phyloP scores from a whole-genome alignment of 1,139 yeast species.

The Geotrichum histeridarum region DNA sequence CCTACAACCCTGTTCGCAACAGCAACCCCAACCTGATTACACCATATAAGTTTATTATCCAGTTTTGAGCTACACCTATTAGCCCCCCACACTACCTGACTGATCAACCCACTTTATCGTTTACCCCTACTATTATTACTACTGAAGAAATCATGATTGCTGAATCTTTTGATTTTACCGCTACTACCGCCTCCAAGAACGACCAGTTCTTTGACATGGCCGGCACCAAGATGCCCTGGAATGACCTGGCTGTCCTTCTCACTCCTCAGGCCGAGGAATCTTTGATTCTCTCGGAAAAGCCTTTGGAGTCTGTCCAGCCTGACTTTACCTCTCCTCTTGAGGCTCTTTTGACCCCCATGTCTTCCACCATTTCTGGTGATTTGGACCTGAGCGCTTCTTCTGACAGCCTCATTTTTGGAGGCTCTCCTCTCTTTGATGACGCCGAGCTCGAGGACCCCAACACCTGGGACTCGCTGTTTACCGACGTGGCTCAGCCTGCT shows the following conservation, averaged over 20 bases:
- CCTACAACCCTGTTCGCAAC: conserved; percentile 19
- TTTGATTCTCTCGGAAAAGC: conserved; percentile 27
- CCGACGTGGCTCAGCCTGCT: conserved; percentile 20
- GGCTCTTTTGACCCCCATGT: conserved; percentile 25
- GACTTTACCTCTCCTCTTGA: conserved; percentile 25
- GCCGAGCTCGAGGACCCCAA: conserved; percentile 31
- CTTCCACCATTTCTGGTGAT: conserved; percentile 34
- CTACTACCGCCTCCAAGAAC: not conserved
- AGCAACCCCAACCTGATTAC: conserved; percentile 13
- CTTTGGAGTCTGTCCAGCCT: conserved; percentile 22
- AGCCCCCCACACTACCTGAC: not conserved
- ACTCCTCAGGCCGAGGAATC: conserved; percentile 27
- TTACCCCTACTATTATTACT: not conserved
- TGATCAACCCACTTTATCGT: not conserved
- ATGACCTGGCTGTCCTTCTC: conserved; percentile 29
- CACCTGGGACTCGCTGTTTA: conserved; percentile 37
- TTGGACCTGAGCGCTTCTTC: conserved; percentile 29
- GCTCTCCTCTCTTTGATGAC: conserved; percentile 37
- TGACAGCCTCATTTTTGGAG: conserved; percentile 26
- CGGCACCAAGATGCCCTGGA: conserved; percentile 18
- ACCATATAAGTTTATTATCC: conserved; percentile 6
- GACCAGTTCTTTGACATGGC: not conserved
- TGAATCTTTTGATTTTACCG: conserved; percentile 3
- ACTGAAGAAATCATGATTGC: conserved; percentile 6
- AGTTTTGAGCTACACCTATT: not conserved